Evolutionary conservation across 371 early-diverging fungal species (phyloP).

Genomic region (Antonospora locustae): DNA sequence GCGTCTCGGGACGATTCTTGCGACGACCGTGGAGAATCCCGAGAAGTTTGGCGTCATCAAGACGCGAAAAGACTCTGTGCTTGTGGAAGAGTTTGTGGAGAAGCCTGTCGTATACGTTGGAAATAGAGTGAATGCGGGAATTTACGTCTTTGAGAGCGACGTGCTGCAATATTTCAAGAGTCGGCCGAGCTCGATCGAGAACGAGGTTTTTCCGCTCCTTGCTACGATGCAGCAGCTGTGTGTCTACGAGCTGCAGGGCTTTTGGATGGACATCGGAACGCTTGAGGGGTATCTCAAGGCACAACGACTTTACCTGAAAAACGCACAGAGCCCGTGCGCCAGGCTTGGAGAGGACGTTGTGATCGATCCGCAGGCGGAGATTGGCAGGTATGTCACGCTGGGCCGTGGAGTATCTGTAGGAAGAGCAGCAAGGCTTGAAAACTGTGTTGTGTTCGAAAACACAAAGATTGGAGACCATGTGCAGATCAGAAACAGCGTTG

Average conservation of each 20-base stretch:
- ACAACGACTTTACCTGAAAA: constrained; percentile 72
- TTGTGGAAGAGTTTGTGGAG: constrained; percentile 82
- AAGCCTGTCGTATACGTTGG: constrained; percentile 81
- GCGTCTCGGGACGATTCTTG: constrained; percentile 54
- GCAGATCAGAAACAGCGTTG: constrained; percentile 71
- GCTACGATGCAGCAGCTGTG: constrained; percentile 68
- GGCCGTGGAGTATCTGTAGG: constrained; percentile 64
- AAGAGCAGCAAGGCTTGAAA: constrained; percentile 63
- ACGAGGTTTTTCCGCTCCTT: constrained; percentile 84
- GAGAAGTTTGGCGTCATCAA: constrained; percentile 89
- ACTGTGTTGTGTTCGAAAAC: constrained; percentile 73
- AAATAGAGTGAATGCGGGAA: constrained; percentile 94
- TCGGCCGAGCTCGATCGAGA: constrained; percentile 59
- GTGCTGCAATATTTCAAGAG: constrained; percentile 64
- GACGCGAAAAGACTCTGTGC: constrained; percentile 55
- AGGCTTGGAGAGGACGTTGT: constrained; percentile 76
- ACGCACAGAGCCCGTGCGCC: constrained; percentile 62
- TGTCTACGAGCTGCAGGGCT: constrained; percentile 77
- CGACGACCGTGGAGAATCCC: constrained; percentile 91
- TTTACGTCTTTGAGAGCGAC: constrained; percentile 80
- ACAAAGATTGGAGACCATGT: constrained; percentile 68
- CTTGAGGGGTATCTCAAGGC: constrained; percentile 90
- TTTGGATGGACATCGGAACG: constrained; percentile 99
- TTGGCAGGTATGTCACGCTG: constrained; percentile 74
- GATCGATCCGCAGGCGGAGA: constrained; percentile 78